A percentile compares a stretch with the other conserved stretches of the same genome.
Conservation (phyloP, 2,329 filamentous ascomycete species). For the Lasiodiplodia theobromae region DNA sequence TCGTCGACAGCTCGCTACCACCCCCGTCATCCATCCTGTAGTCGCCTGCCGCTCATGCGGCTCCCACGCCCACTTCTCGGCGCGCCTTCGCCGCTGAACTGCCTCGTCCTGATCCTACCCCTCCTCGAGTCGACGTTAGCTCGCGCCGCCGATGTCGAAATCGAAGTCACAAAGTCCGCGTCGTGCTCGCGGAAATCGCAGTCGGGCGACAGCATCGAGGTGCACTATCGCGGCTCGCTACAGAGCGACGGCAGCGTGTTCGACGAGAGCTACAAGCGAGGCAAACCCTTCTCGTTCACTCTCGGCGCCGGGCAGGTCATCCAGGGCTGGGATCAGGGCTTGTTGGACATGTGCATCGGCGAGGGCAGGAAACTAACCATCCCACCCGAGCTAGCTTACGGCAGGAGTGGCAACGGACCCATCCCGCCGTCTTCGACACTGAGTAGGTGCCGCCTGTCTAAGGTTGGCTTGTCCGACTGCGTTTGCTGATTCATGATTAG, state of each 20-base stretch:
- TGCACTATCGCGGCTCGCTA: conserved; percentile 89
- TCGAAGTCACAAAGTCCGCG: conserved; percentile 76
- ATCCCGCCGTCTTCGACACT: conserved; percentile 86
- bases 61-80: conserved; percentile 21
- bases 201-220: conserved; percentile 76
- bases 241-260: conserved; percentile 67
- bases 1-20: conserved; percentile 4
- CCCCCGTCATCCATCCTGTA: background rate
- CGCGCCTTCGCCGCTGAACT: conserved; percentile 37
- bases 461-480: conserved; percentile 35
- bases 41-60: conserved; percentile 27
- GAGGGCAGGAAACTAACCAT: conserved; percentile 94
- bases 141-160: conserved; percentile 55
- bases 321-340: conserved; percentile 93
- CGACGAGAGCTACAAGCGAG: conserved; percentile 73
- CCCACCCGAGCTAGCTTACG: conserved; percentile 85
- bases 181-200: conserved; percentile 79
- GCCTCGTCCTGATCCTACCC: conserved; percentile 53
- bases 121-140: conserved; percentile 57
- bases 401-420: conserved; percentile 77
- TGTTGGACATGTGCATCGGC: conserved; percentile 94
- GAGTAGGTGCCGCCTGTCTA: conserved; percentile 54
- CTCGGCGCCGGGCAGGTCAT: conserved; percentile 89
- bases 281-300: conserved; percentile 77
- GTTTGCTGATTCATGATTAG: conserved; percentile 49